Evolutionary conservation across 1,284 basidiomycete genomes (phyloP).

Genomic region (Cryptococcus floricola): DNA sequence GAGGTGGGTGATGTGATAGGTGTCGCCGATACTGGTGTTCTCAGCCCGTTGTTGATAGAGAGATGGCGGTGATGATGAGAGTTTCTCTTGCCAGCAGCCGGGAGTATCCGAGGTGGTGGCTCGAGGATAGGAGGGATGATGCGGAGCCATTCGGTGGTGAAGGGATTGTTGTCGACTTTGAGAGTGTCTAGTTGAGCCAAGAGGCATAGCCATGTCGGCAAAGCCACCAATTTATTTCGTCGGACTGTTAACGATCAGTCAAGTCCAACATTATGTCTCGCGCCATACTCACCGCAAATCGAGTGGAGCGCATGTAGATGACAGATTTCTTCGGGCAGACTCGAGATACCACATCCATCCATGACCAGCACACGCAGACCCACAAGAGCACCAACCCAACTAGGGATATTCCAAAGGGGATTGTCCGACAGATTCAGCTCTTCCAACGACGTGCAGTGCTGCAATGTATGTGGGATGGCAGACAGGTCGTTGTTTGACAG

Average conservation of each 20-base stretch:
- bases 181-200: constrained; percentile 77
- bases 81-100: constrained; percentile 3
- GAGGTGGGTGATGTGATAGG: constrained; percentile 16
- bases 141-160: constrained; percentile 84
- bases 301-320: constrained; percentile 74
- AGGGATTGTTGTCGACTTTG: constrained; percentile 88
- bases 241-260: constrained; percentile 49
- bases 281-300: constrained; percentile 59
- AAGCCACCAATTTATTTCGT: constrained; percentile 78
- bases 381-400: constrained; percentile 70
- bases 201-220: constrained; percentile 89
- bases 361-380: constrained; percentile 82
- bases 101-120: constrained; percentile 7
- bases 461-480: constrained; percentile 72
- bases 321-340: constrained; percentile 65
- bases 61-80: constrained; percentile 15
- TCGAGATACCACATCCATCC: constrained; percentile 75
- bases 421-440: constrained; percentile 93
- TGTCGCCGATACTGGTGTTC: constrained; percentile 18
- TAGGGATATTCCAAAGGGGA: constrained; percentile 74
- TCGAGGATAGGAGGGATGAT: constrained; percentile 66
- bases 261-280: constrained; percentile 3
- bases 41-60: constrained; percentile 16
- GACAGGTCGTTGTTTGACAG: constrained; percentile 81
- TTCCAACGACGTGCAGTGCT: constrained; percentile 73